phyloP scores from a whole-genome alignment of 2,329 filamentous ascomycete genomes.

The Sordariomycetes sp. region DNA sequence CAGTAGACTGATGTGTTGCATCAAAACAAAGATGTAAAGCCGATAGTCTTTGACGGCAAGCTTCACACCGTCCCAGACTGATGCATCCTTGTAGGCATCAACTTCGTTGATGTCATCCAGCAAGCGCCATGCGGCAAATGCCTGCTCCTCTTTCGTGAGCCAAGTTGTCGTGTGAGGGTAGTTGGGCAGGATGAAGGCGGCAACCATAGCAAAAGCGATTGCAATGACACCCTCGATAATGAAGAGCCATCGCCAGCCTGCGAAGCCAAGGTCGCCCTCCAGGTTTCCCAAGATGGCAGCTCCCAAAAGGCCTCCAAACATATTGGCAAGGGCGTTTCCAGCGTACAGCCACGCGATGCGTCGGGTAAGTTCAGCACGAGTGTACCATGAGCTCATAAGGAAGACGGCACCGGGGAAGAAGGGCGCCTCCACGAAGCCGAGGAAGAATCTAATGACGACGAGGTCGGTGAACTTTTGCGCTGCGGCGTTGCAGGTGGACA shows the following conservation, averaged over 20 bases:
- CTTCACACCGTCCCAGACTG: constrained; percentile 34
- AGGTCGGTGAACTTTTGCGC: constrained; percentile 30
- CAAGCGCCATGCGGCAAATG: constrained; percentile 42
- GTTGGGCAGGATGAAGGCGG: constrained; percentile 35
- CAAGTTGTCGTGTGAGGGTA: constrained; percentile 44
- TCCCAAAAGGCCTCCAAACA: constrained; percentile 40
- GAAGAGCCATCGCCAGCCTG: constrained; percentile 59
- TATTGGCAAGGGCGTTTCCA: constrained; percentile 45
- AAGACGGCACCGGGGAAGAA: constrained; percentile 41
- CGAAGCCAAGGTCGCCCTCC: constrained; percentile 37
- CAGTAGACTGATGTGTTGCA: constrained; percentile 42
- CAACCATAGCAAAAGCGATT: constrained; percentile 22
- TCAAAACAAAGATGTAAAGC: constrained; percentile 42
- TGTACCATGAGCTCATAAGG: constrained; percentile 37
- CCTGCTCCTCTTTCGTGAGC: constrained; percentile 38
- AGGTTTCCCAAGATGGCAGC: constrained; percentile 37
- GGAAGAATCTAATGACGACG: constrained; percentile 36
- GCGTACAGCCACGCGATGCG: constrained; percentile 49
- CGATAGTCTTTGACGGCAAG: constrained; percentile 38
- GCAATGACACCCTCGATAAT: constrained; percentile 43
- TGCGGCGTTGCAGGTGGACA: constrained; percentile 36
- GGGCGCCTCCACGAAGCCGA: constrained; percentile 33
- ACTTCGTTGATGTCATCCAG: constrained; percentile 37
- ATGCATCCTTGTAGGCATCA: constrained; percentile 24
- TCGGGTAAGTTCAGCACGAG: constrained; percentile 38